phyloP scores from a whole-genome alignment of 352 stramenopile species.

The Globisporangium alternatum region DNA sequence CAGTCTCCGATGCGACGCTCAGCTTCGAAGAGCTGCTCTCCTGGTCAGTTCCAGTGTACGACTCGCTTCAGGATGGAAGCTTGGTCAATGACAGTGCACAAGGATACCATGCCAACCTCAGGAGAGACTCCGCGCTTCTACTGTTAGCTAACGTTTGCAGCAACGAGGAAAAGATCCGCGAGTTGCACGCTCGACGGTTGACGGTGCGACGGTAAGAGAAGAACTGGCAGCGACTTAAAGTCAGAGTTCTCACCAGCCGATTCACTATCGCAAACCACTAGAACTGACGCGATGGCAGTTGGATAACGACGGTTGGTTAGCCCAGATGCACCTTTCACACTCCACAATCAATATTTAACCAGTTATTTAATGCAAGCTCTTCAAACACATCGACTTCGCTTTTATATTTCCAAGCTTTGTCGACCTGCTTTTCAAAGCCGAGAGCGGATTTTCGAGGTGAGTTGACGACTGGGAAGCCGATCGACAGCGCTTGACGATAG shows the following conservation, averaged over 20 bases:
- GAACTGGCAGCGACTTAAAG: neutral
- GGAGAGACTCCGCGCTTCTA: constrained; percentile 9
- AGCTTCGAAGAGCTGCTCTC: constrained; percentile 8
- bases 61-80: neutral
- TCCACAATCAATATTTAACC: neutral
- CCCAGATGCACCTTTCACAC: neutral
- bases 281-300: neutral
- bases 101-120: neutral
- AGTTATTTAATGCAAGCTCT: too few species aligned
- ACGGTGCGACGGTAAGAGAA: neutral
- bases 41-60: neutral
- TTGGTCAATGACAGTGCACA: neutral
- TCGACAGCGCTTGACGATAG: neutral
- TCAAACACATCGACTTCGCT: too few species aligned
- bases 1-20: neutral
- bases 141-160: constrained; percentile 15
- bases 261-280: neutral
- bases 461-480: too few species aligned
- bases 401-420: too few species aligned
- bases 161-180: constrained; percentile 4
- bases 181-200: constrained; percentile 4
- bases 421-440: neutral
- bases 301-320: neutral
- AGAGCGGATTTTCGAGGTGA: neutral
- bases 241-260: neutral